Evolutionary conservation across 495 filamentous ascomycete species (phyloP).

Genomic region (Penicillium nucicola): DNA sequence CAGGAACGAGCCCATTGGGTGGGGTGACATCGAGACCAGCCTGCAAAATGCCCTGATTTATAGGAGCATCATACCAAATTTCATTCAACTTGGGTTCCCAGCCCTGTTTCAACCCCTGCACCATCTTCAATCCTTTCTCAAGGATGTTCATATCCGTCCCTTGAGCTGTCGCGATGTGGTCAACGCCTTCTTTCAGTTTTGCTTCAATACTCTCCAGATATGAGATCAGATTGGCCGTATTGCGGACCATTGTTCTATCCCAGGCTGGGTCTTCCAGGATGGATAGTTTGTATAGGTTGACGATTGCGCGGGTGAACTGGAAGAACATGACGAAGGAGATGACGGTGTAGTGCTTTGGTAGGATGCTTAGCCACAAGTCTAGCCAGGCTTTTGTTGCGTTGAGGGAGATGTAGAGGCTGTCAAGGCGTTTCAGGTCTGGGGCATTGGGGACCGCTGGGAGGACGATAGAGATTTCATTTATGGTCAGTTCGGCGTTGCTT

Average conservation of each 20-base stretch:
- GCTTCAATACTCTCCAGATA: conserved; percentile 16
- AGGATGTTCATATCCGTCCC: conserved; percentile 14
- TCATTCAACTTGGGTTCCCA: conserved; percentile 29
- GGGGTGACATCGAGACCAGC: too few relatives aligned
- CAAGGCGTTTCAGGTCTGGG: conserved; percentile 27
- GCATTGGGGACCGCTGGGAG: conserved; percentile 11
- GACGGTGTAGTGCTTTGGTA: conserved; percentile 25
- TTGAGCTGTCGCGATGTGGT: neutral
- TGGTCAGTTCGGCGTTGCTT: conserved; percentile 38
- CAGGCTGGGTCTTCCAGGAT: conserved; percentile 36
- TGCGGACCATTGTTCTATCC: conserved; percentile 30
- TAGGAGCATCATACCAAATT: conserved; percentile 15
- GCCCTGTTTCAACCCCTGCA: conserved; percentile 13
- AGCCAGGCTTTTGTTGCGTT: conserved; percentile 38
- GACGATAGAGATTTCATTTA: conserved; percentile 40
- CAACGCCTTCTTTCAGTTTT: conserved; percentile 12
- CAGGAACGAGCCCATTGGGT: too few relatives aligned
- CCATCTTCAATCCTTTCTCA: conserved; percentile 22
- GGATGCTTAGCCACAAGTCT: conserved; percentile 30
- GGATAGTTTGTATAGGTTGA: conserved; percentile 40
- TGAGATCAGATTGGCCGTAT: conserved; percentile 26
- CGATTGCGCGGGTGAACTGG: conserved; percentile 39
- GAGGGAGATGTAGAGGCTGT: conserved; percentile 33
- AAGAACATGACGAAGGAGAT: conserved; percentile 36
- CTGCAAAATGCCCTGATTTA: neutral